These are phyloP conservation scores for Chlorella sp. DNA, from an alignment of 139 green algal species.

Conservation along the genomic window DNA sequence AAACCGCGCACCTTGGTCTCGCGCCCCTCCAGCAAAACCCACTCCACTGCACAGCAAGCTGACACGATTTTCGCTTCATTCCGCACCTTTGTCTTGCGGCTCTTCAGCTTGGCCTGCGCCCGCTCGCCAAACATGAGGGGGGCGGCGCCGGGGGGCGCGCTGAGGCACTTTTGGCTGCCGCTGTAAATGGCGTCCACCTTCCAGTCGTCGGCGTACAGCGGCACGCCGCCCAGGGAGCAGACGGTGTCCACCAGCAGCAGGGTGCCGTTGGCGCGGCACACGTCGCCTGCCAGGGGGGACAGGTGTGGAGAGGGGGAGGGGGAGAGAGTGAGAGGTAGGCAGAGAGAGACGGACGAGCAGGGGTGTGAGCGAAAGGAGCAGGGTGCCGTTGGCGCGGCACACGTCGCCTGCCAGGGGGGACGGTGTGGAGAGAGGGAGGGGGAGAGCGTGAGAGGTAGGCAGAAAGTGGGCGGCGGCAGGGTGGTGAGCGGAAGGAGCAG, in stretches of 20 bases:
- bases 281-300: constrained; percentile 51
- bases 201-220: constrained; percentile 74
- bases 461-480: too few species aligned
- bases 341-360: too few species aligned
- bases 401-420: constrained; percentile 66
- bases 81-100: constrained; percentile 77
- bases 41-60: neutral
- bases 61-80: neutral
- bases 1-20: too few species aligned
- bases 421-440: neutral
- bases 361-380: too few species aligned
- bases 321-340: neutral
- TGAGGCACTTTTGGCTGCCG: constrained; percentile 92
- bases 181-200: constrained; percentile 85
- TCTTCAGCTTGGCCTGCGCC: constrained; percentile 80
- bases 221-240: constrained; percentile 86
- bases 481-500: too few species aligned
- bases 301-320: neutral
- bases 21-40: too few species aligned
- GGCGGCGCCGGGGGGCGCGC: constrained; percentile 76
- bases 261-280: constrained; percentile 79
- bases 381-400: constrained; percentile 77
- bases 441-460: neutral
- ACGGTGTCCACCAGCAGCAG: constrained; percentile 96
- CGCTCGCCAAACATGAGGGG: constrained; percentile 80